Conservation (phyloP, 2,329 filamentous ascomycete genomes). For the Colletotrichum acutatum region DNA sequence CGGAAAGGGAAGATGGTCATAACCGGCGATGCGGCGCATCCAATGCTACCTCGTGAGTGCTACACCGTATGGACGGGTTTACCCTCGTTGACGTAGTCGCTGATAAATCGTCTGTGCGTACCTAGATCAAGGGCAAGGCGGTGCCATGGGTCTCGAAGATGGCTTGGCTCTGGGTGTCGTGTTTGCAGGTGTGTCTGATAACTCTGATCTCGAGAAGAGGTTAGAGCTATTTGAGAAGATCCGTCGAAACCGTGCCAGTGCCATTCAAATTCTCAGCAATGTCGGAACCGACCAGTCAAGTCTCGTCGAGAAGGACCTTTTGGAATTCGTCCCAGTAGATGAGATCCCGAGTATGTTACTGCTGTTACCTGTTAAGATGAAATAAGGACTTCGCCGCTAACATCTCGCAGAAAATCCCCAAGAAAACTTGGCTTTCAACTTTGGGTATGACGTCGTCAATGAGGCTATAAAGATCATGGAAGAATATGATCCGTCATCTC, state of each 20-base stretch:
- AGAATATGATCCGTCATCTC: conserved; percentile 34
- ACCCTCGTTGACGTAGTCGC: background rate
- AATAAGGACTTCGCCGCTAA: background rate
- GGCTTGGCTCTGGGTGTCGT: conserved; percentile 45
- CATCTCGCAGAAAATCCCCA: conserved; percentile 6
- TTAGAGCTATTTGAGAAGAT: conserved; percentile 41
- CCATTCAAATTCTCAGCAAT: conserved; percentile 53
- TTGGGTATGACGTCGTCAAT: conserved; percentile 38
- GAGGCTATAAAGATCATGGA: conserved; percentile 36
- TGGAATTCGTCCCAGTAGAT: conserved; percentile 42
- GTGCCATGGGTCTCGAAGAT: conserved; percentile 49
- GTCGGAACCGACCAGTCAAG: conserved; percentile 46
- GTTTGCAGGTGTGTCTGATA: conserved; percentile 38
- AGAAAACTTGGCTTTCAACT: conserved; percentile 35
- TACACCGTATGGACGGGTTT: background rate
- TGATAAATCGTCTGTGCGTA: background rate
- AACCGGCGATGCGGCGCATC: conserved; percentile 51
- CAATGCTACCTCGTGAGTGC: conserved; percentile 49
- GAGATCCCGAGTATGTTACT: conserved; percentile 44
- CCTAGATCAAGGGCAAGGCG: conserved; percentile 54
- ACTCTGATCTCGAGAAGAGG: conserved; percentile 38
- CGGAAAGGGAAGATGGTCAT: conserved; percentile 45
- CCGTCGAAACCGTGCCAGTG: conserved; percentile 44
- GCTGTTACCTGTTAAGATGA: background rate
- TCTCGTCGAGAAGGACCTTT: conserved; percentile 43